Percentiles rank a stretch among this genome's conserved stretches.
Conservation (phyloP, 768 basidiomycete genomes). For the Glaciozyma martinii region DNA sequence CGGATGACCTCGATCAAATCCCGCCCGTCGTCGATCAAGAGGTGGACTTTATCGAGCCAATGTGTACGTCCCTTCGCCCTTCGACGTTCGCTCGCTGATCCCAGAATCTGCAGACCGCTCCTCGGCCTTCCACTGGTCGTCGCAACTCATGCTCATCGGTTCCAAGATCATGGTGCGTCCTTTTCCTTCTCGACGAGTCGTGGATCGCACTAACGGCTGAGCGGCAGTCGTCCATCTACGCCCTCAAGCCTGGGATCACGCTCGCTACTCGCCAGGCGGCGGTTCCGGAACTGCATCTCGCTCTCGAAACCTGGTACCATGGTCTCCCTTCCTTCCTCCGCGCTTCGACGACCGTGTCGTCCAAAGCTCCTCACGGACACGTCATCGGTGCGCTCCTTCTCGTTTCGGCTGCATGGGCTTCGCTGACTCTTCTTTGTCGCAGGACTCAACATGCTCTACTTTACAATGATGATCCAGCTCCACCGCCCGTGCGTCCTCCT, state of each 20-base stretch:
- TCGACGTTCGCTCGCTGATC: background rate
- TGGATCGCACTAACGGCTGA: no score
- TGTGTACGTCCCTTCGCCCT: background rate
- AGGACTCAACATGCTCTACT: conserved; percentile 5
- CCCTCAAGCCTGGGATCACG: conserved; percentile 13
- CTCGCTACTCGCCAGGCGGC: conserved; percentile 4
- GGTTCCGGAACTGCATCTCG: conserved; percentile 22
- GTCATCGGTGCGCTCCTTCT: conserved; percentile 6
- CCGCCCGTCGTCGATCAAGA: background rate
- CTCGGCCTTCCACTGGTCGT: conserved; percentile 17
- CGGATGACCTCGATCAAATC: background rate
- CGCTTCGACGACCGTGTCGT: conserved; percentile 8
- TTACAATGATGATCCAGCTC: conserved; percentile 11
- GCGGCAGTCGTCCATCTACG: conserved; percentile 2
- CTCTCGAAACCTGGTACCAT: conserved; percentile 29
- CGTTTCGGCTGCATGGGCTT: background rate
- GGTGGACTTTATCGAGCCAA: background rate
- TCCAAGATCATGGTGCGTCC: conserved; percentile 9
- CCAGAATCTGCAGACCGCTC: conserved; percentile 6
- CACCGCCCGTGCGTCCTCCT: conserved; percentile 16
- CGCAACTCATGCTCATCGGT: conserved; percentile 12
- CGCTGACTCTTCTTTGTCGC: background rate
- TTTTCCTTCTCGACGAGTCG: no score
- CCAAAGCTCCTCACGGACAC: conserved; percentile 17
- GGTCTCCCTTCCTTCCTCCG: conserved; percentile 23